phyloP scores from a whole-genome alignment of 768 basidiomycete genomes.

The Trametes villosa region DNA sequence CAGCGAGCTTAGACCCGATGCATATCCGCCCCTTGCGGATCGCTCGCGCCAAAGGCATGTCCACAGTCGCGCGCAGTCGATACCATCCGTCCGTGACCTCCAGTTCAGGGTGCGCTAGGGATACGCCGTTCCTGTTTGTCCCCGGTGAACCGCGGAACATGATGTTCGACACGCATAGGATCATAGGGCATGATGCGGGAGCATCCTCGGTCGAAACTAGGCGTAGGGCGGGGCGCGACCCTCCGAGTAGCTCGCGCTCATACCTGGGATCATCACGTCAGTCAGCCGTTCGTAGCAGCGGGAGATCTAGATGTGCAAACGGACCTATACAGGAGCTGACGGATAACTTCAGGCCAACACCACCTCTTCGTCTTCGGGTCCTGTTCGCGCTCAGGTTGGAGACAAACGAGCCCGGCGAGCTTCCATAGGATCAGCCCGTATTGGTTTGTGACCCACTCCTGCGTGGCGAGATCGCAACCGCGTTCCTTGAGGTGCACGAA shows the following conservation, averaged over 20 bases:
- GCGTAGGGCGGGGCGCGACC: constrained; percentile 80
- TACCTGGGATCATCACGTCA: constrained; percentile 68
- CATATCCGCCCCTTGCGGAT: constrained; percentile 65
- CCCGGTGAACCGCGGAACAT: constrained; percentile 48
- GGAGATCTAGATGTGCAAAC: constrained; percentile 17
- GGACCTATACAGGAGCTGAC: constrained; percentile 87
- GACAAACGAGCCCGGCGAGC: constrained; percentile 78
- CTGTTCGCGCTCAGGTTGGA: constrained; percentile 66
- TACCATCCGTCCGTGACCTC: constrained; percentile 99
- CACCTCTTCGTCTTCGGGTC: constrained; percentile 59
- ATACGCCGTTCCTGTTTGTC: constrained; percentile 42
- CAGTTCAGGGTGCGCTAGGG: constrained; percentile 57
- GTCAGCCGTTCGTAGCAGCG: constrained; percentile 36
- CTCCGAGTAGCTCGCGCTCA: constrained; percentile 81
- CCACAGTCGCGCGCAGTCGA: constrained; percentile 74
- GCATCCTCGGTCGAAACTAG: constrained; percentile 84
- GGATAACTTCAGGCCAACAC: constrained; percentile 81
- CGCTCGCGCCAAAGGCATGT: constrained; percentile 73
- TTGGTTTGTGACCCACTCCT: constrained; percentile 90
- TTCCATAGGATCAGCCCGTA: constrained; percentile 95
- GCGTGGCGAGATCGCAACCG: constrained; percentile 72
- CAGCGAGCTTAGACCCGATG: constrained; percentile 82
- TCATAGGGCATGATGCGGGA: constrained; percentile 76
- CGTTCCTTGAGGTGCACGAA: constrained; percentile 54
- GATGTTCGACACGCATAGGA: constrained; percentile 82